These are phyloP conservation scores for Trametes gibbosa DNA, from an alignment of 768 basidiomycete species.

Conservation along the genomic window DNA sequence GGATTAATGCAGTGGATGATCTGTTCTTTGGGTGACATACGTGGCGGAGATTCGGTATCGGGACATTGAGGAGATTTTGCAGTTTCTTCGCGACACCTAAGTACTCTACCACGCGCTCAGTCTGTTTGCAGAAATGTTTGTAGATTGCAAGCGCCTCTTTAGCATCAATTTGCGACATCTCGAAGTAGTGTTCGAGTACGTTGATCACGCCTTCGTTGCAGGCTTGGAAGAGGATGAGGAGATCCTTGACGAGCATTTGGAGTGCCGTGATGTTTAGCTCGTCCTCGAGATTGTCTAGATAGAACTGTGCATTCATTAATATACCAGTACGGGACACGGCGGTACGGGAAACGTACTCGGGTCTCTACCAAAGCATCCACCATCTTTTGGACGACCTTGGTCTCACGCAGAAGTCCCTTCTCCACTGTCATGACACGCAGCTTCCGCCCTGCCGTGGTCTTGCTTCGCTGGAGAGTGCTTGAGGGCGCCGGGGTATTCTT, in stretches of 20 bases:
- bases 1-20: neutral
- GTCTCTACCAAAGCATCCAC: conserved; percentile 87
- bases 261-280: conserved; percentile 86
- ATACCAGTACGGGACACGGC: neutral
- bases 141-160: conserved; percentile 82
- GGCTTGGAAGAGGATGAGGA: conserved; percentile 92
- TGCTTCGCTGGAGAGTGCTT: conserved; percentile 46
- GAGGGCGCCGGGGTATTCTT: conserved; percentile 30
- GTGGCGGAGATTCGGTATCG: conserved; percentile 92
- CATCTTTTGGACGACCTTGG: conserved; percentile 85
- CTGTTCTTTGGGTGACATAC: conserved; percentile 37
- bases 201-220: conserved; percentile 94
- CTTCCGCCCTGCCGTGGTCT: conserved; percentile 80
- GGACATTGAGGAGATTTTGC: conserved; percentile 89
- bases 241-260: conserved; percentile 93
- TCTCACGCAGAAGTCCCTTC: conserved; percentile 91
- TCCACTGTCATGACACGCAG: conserved; percentile 91
- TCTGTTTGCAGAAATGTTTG: conserved; percentile 91
- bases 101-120: conserved; percentile 90
- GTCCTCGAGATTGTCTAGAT: conserved; percentile 89
- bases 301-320: conserved; percentile 61
- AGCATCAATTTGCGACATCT: conserved; percentile 96
- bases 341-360: conserved; percentile 53
- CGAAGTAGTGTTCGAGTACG: conserved; percentile 92
- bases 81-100: conserved; percentile 90